Evolutionary conservation across 257 asterid species (phyloP), one percentile per base, ranked within the genome.

Genomic region (Jacaranda mimosifolia): DNA sequence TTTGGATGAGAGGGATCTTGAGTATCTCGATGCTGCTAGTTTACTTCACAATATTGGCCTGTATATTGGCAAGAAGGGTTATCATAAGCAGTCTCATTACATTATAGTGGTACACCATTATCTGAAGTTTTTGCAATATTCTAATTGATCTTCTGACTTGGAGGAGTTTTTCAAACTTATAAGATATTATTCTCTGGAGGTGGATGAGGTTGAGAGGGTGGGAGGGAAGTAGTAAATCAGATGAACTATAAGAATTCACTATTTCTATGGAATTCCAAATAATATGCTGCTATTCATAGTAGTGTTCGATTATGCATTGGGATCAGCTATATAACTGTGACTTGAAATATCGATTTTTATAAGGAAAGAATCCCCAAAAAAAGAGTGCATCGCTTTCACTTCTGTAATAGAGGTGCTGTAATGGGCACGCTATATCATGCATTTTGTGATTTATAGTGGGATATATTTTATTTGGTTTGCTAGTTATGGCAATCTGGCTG

Each of bases 21-120:
- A 93, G 81, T 91, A 83, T 87, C 93, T 93, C 38, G 90, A 87
- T 76, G 97, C 97, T 82, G 98, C 97, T 89, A 49, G 94, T 87
- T 89, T 91, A 84, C 97, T 93, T 70, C 94, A 93, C 75, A 87
- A 84, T 75, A 81, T 93, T 80, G 98, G 98, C 77, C 42, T 89
- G 52, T 82, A 46, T 70, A 78, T 86, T 76, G 94, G 94, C 72
- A 91, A 93, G 81, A 93, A 93, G 88, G 94, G 90, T 64, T 91
- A 93, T 79, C 98, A 88, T 70, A 93, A 91, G 84, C 90, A 87
- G 59, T 88, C 96, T 48, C 86, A 82, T 79, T 89, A 42, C 17
- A 68, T 89, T 63, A 82, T 89, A 68, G 32, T 73, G 91, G 97
- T 92, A 83, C 48, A 82, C 9, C n/a, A 53, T 17, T 42, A 9